Evolutionary conservation across 2,329 filamentous ascomycete genomes (phyloP), one percentile per base, ranked within the genome.

Genomic region (Aureobasidium musti): DNA sequence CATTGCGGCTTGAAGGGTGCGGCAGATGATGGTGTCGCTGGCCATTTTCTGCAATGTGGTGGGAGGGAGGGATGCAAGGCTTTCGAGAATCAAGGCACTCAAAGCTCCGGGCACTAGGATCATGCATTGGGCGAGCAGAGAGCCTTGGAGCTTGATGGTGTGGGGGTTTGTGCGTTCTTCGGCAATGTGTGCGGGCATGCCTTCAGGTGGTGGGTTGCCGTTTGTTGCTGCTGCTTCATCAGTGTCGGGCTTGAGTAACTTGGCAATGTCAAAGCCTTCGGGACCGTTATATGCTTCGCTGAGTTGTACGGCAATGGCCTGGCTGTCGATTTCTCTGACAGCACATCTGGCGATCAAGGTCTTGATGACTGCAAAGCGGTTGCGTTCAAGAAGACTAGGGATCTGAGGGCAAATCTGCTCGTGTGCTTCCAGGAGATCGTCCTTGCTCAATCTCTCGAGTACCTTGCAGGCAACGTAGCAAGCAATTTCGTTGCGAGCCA

Each of bases 401-500:
- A 97, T 84, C 65, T 91, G 88, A 0, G 91, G 89, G 4, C 89
- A 77, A 66, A 96, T 90, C 72, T 88, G 83, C 57, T 87, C 82
- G 66, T 92, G 85, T 0, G 90, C 91, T 65, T 87, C 86, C 49
- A 88, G 82, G 10, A 99, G 82, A 73, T 97, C 92, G 68, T 97
- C 92, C 74, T 91, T 93, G 76, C 91, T 89, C 13, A 98, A 82
- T 64, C 95, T 87, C 75, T 92, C 91, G 50, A 99, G 81, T 3
- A 96, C 88, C 67, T 88, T 87, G 71, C 93, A 90, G 23, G 92
- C 91, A 0, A 96, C 90, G 74, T 97, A 98, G 28, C 88, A 90
- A 6, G 95, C 92, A 57, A 93, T 90, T 72, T 96, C 93, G 75
- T 98, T 98, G 67, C 92, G 89, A 6, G 94, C 86, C 67, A 97